Base-by-base conservation (phyloP, 176 grass and related monocot genomes). In the Canna indica region DNA sequence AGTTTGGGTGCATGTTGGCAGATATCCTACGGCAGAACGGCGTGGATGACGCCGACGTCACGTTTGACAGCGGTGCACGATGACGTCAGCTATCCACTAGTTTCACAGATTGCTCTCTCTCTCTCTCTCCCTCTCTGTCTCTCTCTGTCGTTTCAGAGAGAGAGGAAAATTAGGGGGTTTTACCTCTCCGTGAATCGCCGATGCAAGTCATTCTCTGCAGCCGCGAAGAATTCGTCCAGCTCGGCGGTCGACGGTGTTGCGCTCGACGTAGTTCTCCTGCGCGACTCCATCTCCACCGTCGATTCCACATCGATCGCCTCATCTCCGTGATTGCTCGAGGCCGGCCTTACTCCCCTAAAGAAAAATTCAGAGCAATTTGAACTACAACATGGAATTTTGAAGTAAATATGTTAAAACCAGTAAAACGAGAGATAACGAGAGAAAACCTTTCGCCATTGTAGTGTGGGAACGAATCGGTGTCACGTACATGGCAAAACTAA, bases 1-100 rank as follows among this genome's bases (percentile, higher is more conserved):
- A 90, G 82, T 99, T 99, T 80, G 95, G 95, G 10, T 84, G 81
- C 69, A 99, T 99, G 95, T 87, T 99, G 50, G 95, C 90, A 25
- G 78, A 57, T 54, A 99, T 90, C 90, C 85, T 99, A 72, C 89
- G 95, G 34, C 77, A 80, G 17, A 94, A 99, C 79, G 90, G 95
- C 69, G 95, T 99, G 52, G 78, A 83, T 35, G 90, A 35, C 71
- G 82, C 78, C 25, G 95, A 82, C 38, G 86, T 99, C 57, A 82
- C 88, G 52, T 94, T 99, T 77, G 95, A 99, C 78, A 36, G 82
- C 1, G 82, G 84, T 9, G 95, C 95, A 1, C 85, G 95, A n/a
- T n/a, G n/a, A n/a, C n/a, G n/a, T n/a, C n/a, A n/a, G n/a, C n/a
- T n/a, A n/a, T n/a, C n/a, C n/a, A n/a, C n/a, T n/a, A n/a, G n/a